Conservation (phyloP, 2,329 filamentous ascomycete genomes). For the Emmonsiellopsis sp. region DNA sequence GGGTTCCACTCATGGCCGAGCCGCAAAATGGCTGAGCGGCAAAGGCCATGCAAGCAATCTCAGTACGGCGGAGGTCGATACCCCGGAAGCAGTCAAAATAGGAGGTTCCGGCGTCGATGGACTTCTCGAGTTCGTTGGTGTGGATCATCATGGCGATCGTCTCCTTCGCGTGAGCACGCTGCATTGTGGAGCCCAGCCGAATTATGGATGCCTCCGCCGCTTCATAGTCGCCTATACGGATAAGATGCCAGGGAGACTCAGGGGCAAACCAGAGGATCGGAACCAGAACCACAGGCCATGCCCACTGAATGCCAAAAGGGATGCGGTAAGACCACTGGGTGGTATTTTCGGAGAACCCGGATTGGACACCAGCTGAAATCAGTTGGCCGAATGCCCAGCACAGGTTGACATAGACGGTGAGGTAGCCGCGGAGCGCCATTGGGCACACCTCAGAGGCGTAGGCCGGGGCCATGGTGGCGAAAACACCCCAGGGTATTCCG, state of each 20-base stretch:
- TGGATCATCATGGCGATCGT: slow-evolving; percentile 2
- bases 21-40: neutral
- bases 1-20: neutral
- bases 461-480: slow-evolving; percentile 38
- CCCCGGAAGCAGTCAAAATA: slow-evolving; percentile 30
- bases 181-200: slow-evolving; percentile 5
- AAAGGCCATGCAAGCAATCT: slow-evolving; percentile 25
- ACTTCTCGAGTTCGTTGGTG: slow-evolving; percentile 20
- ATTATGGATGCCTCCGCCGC: slow-evolving; percentile 9
- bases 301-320: slow-evolving; percentile 35
- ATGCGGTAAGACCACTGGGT: slow-evolving; percentile 33
- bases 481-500: slow-evolving; percentile 37
- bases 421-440: slow-evolving; percentile 38
- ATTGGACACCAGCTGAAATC: slow-evolving; percentile 20
- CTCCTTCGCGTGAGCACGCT: neutral
- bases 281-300: slow-evolving; percentile 11
- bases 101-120: slow-evolving; percentile 26
- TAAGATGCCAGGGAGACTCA: slow-evolving; percentile 13
- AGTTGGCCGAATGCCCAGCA: slow-evolving; percentile 31
- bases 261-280: slow-evolving; percentile 10
- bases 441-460: slow-evolving; percentile 32
- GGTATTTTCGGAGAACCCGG: slow-evolving; percentile 17
- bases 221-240: slow-evolving; percentile 8
- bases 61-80: slow-evolving; percentile 31
- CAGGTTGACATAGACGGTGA: slow-evolving; percentile 41